Conservation (phyloP, 441 rosid species). For the Geranium incanum region DNA sequence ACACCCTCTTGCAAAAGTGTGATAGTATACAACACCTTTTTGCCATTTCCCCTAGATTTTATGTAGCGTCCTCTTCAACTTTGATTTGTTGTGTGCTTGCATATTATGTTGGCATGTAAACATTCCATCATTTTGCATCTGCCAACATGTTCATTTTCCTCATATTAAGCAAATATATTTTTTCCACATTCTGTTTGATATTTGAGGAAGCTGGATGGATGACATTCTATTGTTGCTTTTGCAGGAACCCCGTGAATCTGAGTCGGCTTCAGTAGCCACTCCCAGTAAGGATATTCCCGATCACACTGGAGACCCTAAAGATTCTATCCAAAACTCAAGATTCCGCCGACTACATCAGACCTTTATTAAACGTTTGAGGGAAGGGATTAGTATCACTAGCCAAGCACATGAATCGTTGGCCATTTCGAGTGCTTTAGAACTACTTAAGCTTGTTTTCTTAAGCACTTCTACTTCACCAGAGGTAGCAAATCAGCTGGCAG, state of each 20-base stretch:
- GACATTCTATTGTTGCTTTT: conserved; percentile 16
- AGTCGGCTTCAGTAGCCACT: conserved; percentile 34
- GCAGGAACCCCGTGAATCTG: conserved; percentile 44
- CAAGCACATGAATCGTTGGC: conserved; percentile 69
- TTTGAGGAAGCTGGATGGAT: conserved; percentile 17
- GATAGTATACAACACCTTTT: too few relatives aligned
- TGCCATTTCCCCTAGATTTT: background rate
- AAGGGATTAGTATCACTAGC: conserved; percentile 39
- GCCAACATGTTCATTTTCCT: conserved; percentile 2
- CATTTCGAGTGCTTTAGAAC: conserved; percentile 85
- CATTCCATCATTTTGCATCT: conserved; percentile 5
- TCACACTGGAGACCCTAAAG: conserved; percentile 32
- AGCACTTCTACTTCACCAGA: conserved; percentile 65
- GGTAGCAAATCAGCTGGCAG: conserved; percentile 61
- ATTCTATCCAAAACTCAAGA: conserved; percentile 38
- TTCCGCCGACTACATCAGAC: conserved; percentile 46
- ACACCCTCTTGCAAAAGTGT: too few relatives aligned
- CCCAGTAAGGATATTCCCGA: conserved; percentile 26
- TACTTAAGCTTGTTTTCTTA: conserved; percentile 86
- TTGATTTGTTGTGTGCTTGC: background rate
- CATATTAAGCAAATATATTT: background rate
- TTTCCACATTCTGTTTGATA: conserved; percentile 8
- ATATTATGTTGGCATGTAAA: background rate
- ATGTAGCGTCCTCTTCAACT: background rate
- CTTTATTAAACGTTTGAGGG: conserved; percentile 50